Conservation (phyloP, 805 yeast genomes). For the Ogataea polymorpha region DNA sequence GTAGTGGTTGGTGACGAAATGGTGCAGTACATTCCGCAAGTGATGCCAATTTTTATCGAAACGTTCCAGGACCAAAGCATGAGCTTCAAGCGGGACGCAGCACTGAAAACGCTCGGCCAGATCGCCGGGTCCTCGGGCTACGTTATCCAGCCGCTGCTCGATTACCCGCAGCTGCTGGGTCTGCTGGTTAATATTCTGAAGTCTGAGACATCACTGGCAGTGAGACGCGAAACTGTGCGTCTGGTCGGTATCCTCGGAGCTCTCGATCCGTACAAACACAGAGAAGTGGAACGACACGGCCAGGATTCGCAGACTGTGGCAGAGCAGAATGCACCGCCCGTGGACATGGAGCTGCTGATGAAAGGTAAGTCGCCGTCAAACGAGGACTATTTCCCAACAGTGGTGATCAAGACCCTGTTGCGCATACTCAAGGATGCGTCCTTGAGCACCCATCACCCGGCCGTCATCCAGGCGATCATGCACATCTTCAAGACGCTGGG, state of each 20-base stretch:
- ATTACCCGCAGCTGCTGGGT: slow-evolving; percentile 85
- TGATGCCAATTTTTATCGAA: slow-evolving; percentile 85
- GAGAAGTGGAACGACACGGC: slow-evolving; percentile 73
- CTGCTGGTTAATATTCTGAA: slow-evolving; percentile 77
- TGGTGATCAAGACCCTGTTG: slow-evolving; percentile 82
- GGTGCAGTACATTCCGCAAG: slow-evolving; percentile 61
- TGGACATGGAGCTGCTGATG: slow-evolving; percentile 86
- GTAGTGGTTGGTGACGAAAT: slow-evolving; percentile 86
- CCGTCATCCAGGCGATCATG: slow-evolving; percentile 92
- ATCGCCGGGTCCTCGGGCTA: slow-evolving; percentile 88
- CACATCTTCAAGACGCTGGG: slow-evolving; percentile 88
- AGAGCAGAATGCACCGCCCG: slow-evolving; percentile 84
- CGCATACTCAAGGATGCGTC: slow-evolving; percentile 84
- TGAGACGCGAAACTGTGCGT: slow-evolving; percentile 85
- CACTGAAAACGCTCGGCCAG: slow-evolving; percentile 83
- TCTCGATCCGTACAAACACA: slow-evolving; percentile 90
- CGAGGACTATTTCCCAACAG: slow-evolving; percentile 94
- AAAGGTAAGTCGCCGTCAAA: slow-evolving; percentile 90
- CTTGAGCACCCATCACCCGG: slow-evolving; percentile 79
- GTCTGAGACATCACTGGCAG: slow-evolving; percentile 69
- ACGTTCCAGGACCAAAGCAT: slow-evolving; percentile 92
- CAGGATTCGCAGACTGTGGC: slow-evolving; percentile 39
- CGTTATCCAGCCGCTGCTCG: slow-evolving; percentile 88
- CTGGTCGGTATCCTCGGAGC: slow-evolving; percentile 94
- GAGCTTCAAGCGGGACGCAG: slow-evolving; percentile 84